phyloP scores from a whole-genome alignment of 2,329 filamentous ascomycete species.

The Fusarium clavum region DNA sequence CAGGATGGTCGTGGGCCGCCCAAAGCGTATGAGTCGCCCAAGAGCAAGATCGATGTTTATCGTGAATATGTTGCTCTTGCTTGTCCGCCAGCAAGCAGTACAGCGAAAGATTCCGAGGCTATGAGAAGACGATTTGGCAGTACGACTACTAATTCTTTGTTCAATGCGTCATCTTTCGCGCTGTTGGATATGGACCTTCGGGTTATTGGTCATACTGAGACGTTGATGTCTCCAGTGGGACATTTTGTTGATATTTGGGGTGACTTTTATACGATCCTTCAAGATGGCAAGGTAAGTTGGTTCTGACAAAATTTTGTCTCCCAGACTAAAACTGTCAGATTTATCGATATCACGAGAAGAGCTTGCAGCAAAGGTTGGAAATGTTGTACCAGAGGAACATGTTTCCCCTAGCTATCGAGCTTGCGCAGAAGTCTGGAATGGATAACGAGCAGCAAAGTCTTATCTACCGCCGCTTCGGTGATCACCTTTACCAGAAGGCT shows the following conservation, averaged over 20 bases:
- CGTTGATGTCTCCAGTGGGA: constrained; percentile 82
- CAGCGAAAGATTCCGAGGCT: constrained; percentile 66
- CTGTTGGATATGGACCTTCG: constrained; percentile 92
- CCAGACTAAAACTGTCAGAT: constrained; percentile 64
- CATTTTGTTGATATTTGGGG: constrained; percentile 89
- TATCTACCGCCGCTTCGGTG: constrained; percentile 93
- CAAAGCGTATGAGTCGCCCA: constrained; percentile 90
- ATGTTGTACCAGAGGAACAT: constrained; percentile 94
- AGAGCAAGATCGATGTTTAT: constrained; percentile 82
- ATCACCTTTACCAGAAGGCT: constrained; percentile 92
- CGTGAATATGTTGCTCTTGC: constrained; percentile 89
- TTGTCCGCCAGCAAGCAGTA: constrained; percentile 74
- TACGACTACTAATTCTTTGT: constrained; percentile 76
- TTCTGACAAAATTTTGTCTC: not conserved
- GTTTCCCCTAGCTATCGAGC: constrained; percentile 89
- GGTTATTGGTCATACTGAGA: constrained; percentile 89
- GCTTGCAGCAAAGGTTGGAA: constrained; percentile 89
- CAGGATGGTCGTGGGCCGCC: constrained; percentile 86
- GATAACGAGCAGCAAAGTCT: constrained; percentile 85
- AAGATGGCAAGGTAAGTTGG: constrained; percentile 83
- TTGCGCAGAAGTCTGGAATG: constrained; percentile 89
- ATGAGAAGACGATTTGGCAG: constrained; percentile 79
- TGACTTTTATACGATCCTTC: constrained; percentile 87
- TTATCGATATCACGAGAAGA: constrained; percentile 89
- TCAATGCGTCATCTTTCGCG: constrained; percentile 89